Percentiles rank a stretch among this genome's conserved stretches.
These are phyloP conservation scores for Plasmodium gaboni DNA, from an alignment of 169 alveolate genomes.

Conservation along the genomic window DNA sequence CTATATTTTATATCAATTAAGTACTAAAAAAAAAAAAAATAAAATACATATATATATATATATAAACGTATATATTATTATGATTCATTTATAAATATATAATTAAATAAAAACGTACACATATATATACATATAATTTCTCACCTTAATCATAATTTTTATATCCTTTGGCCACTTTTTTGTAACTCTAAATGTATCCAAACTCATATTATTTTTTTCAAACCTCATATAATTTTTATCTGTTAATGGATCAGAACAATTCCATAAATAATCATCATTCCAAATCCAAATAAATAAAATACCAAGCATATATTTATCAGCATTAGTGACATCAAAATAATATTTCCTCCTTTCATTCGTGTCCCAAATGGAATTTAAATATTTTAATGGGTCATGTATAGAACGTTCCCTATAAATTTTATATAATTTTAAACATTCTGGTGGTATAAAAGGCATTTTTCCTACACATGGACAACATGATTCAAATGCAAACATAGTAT, in stretches of 20 bases:
- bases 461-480: slow-evolving; percentile 88
- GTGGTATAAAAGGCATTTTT: slow-evolving; percentile 88
- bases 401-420: slow-evolving; percentile 58
- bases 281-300: slow-evolving; percentile 85
- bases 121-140: neutral
- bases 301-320: slow-evolving; percentile 78
- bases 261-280: slow-evolving; percentile 87
- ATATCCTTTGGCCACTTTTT: slow-evolving; percentile 53
- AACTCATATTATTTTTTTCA: slow-evolving; percentile 44
- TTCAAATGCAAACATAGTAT: slow-evolving; percentile 73
- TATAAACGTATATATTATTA: neutral
- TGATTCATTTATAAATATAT: too few species aligned
- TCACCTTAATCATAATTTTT: slow-evolving; percentile 45
- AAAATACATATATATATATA: slow-evolving; percentile 1
- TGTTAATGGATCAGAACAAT: slow-evolving; percentile 82
- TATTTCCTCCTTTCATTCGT: slow-evolving; percentile 73
- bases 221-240: slow-evolving; percentile 74
- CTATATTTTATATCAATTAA: slow-evolving; percentile 21
- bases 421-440: slow-evolving; percentile 85
- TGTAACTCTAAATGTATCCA: slow-evolving; percentile 38
- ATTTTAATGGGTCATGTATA: slow-evolving; percentile 26
- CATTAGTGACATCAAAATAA: slow-evolving; percentile 83
- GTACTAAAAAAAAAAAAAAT: slow-evolving; percentile 4
- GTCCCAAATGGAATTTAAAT: slow-evolving; percentile 18
- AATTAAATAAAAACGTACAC: neutral